phyloP scores from a whole-genome alignment of 257 asterid species.

The Marsdenia floribunda region DNA sequence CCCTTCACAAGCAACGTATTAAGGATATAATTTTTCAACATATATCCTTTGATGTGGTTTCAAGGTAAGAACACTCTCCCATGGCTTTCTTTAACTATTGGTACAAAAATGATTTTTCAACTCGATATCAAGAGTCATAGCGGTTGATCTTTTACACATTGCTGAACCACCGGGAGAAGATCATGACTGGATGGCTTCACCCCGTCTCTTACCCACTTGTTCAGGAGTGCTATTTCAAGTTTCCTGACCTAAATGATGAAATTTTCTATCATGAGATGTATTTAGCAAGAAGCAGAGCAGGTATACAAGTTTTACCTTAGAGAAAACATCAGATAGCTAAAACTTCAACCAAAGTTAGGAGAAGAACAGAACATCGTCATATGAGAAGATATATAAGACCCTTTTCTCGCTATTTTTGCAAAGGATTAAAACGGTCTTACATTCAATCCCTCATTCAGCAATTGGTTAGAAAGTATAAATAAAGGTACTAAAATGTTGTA shows the following conservation, averaged over 20 bases:
- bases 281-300: not conserved
- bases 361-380: not conserved
- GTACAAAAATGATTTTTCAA: conserved; percentile 2
- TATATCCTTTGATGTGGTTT: not conserved
- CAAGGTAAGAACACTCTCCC: not conserved
- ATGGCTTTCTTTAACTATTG: not conserved
- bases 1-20: not conserved
- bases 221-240: conserved; percentile 61
- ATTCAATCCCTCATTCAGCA: not conserved
- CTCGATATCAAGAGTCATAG: conserved; percentile 20
- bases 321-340: not conserved
- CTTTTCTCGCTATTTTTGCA: not conserved
- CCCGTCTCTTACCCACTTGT: conserved; percentile 54
- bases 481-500: not conserved
- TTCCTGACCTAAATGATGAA: conserved; percentile 60
- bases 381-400: not conserved
- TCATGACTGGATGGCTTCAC: conserved; percentile 48
- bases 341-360: not conserved
- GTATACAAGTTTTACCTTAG: not conserved
- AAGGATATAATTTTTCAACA: not conserved
- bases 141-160: conserved; percentile 59
- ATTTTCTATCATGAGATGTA: not conserved
- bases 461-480: not conserved
- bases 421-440: not conserved
- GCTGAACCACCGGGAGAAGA: conserved; percentile 43